Conservation (phyloP, 345 rosid species). For the Aethionema arabicum region DNA sequence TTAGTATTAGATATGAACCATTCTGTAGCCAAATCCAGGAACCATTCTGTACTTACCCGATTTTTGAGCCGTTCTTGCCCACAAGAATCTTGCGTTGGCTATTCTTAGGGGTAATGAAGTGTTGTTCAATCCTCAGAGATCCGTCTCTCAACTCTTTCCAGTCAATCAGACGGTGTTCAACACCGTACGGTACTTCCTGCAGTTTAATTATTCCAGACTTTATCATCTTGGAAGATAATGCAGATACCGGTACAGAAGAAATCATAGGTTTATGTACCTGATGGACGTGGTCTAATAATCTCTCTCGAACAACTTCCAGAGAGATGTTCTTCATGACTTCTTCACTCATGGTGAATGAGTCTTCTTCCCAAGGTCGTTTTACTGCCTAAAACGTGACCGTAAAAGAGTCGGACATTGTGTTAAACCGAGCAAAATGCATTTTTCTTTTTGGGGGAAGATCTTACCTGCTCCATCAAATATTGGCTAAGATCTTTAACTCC, state of each 20-base stretch:
- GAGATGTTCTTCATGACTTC: constrained; percentile 88
- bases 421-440: no score
- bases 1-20: background rate
- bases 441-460: constrained; percentile 2
- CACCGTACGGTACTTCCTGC: constrained; percentile 79
- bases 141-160: constrained; percentile 88
- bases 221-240: background rate
- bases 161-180: constrained; percentile 82
- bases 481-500: constrained; percentile 74
- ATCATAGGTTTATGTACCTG: constrained; percentile 51
- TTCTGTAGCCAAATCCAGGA: no score
- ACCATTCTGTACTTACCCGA: constrained; percentile 51
- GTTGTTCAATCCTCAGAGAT: constrained; percentile 88
- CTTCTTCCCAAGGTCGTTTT: constrained; percentile 92
- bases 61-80: constrained; percentile 82
- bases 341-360: constrained; percentile 72
- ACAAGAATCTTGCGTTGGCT: constrained; percentile 95
- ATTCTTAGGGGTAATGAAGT: constrained; percentile 59
- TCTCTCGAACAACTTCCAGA: constrained; percentile 87
- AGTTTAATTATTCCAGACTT: constrained; percentile 13
- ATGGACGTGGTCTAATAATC: constrained; percentile 81
- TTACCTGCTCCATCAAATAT: constrained; percentile 71
- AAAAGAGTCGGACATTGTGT: background rate
- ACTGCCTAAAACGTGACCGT: constrained; percentile 54
- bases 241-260: constrained; percentile 16